Percentiles rank a stretch among this genome's conserved stretches.
phyloP scores from a whole-genome alignment of 768 basidiomycete genomes.

The Leccinum arenicola region DNA sequence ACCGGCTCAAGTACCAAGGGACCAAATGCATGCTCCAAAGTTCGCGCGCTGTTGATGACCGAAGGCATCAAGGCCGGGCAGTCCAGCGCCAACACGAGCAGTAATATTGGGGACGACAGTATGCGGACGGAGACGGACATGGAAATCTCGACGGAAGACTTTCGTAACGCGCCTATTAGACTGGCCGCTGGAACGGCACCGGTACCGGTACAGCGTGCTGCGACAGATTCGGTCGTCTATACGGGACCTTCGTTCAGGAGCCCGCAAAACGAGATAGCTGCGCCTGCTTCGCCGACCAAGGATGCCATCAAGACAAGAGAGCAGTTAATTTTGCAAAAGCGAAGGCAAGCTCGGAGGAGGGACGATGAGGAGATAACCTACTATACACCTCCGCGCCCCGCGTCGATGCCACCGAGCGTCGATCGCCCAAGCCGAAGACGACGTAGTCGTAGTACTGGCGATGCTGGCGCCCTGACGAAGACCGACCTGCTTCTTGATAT shows the following conservation, averaged over 20 bases:
- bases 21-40: constrained; percentile 10
- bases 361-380: constrained; percentile 46
- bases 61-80: constrained; percentile 33
- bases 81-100: constrained; percentile 37
- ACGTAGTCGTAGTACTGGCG: constrained; percentile 78
- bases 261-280: constrained; percentile 33
- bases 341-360: constrained; percentile 56
- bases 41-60: constrained; percentile 29
- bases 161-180: constrained; percentile 18
- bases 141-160: constrained; percentile 26
- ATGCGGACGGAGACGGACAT: constrained; percentile 33
- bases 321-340: constrained; percentile 66
- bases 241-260: constrained; percentile 32
- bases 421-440: constrained; percentile 58
- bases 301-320: constrained; percentile 67
- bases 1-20: constrained; percentile 25
- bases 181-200: constrained; percentile 12
- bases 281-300: constrained; percentile 52
- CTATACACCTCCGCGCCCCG: constrained; percentile 32
- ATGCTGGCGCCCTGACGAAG: constrained; percentile 49
- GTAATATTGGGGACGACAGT: constrained; percentile 26
- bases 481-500: constrained; percentile 37
- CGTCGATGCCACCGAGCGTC: constrained; percentile 26
- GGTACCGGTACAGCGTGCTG: constrained; percentile 44
- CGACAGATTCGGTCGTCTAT: constrained; percentile 46